Evolutionary conservation across 768 basidiomycete species (phyloP), one percentile per base, ranked within the genome.

Genomic region (Tylopilus balloui): DNA sequence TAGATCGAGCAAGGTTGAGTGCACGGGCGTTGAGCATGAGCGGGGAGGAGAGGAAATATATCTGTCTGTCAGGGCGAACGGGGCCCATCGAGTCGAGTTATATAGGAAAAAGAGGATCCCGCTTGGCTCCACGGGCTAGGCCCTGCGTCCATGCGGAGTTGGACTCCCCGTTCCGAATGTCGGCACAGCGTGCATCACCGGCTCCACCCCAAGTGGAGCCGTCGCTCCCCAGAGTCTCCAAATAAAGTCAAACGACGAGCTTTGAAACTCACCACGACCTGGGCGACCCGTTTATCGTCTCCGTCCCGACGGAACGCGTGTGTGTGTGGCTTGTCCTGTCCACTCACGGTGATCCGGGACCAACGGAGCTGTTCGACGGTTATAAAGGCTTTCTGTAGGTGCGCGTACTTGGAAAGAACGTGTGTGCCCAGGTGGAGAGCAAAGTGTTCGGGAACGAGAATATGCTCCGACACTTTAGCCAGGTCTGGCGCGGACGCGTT

Each of bases 271-370:
- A 84, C 80, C 66, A 79, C 76, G 13, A 76, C 81, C 17, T 79
- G 78, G 6, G 83, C 76, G 27, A 84, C 63, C 4, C 82, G 76
- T 73, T 88, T 95, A 64, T 98, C 94, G 3, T 93, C 90, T 2
- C 94, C 95, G 57, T 97, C 91, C 20, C 94, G 75, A 48, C 78
- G 73, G 68, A 95, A 98, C 14, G 91, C 80, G 64, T 94, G 90
- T 7, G 79, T 65, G 65, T 97, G 93, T 2, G 72, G 72, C 52
- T 74, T 49, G 3, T 64, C 54, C 40, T 72, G 64, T 28, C 70
- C 71, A 35, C 71, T 65, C 29, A 87, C 74, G 4, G 71, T 66
- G 51, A 96, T 87, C 6, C 93, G 80, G 3, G 81, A 72, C 94
- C 94, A 98, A 37, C 88, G 81, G 44, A 92, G 78, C 58, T 87